These are phyloP conservation scores for sweet orange (Citrus sinensis) DNA, from an alignment of 345 rosid genomes.

Conservation along the genomic window DNA sequence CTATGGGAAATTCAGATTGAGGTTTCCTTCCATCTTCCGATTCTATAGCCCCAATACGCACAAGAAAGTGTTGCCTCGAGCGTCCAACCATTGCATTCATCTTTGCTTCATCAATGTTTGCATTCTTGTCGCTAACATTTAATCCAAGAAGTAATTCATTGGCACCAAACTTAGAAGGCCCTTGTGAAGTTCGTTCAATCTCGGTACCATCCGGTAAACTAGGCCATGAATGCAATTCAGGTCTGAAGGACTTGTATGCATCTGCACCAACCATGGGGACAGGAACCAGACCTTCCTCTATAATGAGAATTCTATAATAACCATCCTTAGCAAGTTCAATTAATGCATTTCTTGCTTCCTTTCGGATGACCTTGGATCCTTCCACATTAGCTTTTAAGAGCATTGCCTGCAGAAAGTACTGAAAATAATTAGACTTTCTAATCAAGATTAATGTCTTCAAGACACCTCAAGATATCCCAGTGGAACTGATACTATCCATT, in stretches of 20 bases:
- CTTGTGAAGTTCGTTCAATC: conserved; percentile 48
- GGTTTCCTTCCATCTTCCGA: conserved; percentile 49
- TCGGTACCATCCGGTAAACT: conserved; percentile 71
- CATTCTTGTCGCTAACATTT: conserved; percentile 36
- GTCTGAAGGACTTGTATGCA: conserved; percentile 66
- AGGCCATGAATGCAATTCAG: conserved; percentile 74
- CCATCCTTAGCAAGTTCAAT: conserved; percentile 79
- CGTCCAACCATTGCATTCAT: conserved; percentile 72
- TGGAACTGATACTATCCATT: neutral
- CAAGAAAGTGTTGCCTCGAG: conserved; percentile 78
- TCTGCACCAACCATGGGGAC: conserved; percentile 79
- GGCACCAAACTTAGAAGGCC: conserved; percentile 75
- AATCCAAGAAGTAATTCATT: conserved; percentile 74
- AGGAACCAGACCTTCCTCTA: conserved; percentile 81
- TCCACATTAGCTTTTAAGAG: conserved; percentile 47
- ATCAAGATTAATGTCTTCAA: neutral
- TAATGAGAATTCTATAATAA: conserved; percentile 66
- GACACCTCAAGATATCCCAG: neutral
- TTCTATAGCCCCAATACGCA: conserved; percentile 78
- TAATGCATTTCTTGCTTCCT: conserved; percentile 73
- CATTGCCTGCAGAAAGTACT: conserved; percentile 43
- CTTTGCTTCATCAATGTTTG: conserved; percentile 60
- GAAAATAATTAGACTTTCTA: conserved; percentile 2
- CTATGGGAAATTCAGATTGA: conserved; percentile 29
- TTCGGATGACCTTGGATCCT: conserved; percentile 50